Conservation (phyloP, 306 rosid species). For the Sicyos edulis region DNA sequence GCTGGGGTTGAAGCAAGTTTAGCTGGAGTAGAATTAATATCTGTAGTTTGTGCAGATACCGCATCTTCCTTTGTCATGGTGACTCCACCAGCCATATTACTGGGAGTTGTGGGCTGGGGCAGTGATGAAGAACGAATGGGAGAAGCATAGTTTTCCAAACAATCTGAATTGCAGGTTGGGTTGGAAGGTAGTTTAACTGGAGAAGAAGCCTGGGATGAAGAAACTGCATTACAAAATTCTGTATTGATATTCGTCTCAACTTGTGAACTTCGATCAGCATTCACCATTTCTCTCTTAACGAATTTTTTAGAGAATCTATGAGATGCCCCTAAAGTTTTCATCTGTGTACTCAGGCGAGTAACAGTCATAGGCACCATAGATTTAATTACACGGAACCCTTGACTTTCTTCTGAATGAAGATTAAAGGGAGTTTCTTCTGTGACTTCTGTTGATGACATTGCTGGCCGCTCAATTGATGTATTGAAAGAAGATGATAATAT, state of each 20-base stretch:
- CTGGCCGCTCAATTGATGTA: neutral
- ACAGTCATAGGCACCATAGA: conserved; percentile 4
- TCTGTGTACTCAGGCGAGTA: conserved; percentile 23
- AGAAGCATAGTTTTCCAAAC: conserved; percentile 16
- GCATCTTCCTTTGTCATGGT: conserved; percentile 28
- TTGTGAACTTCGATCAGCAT: conserved; percentile 14
- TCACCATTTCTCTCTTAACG: neutral
- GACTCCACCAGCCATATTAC: neutral
- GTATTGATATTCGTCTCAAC: conserved; percentile 25
- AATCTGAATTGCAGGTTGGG: conserved; percentile 10
- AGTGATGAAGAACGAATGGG: conserved; percentile 12
- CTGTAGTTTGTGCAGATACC: conserved; percentile 13
- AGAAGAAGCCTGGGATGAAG: conserved; percentile 22
- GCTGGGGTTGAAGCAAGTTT: conserved; percentile 46
- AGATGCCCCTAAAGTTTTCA: conserved; percentile 37
- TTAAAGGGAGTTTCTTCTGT: conserved; percentile 8
- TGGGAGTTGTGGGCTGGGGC: conserved; percentile 33
- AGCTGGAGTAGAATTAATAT: conserved; percentile 42
- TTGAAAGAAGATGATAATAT: neutral
- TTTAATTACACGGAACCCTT: conserved; percentile 13
- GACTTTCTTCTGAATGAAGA: conserved; percentile 18
- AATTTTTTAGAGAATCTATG: conserved; percentile 40
- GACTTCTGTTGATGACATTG: conserved; percentile 22
- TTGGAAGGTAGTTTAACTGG: conserved; percentile 22
- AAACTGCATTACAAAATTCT: conserved; percentile 17